Evolutionary conservation across 305 asterid species (phyloP), one percentile per base, ranked within the genome.

Genomic region (Nicotiana rustica): DNA sequence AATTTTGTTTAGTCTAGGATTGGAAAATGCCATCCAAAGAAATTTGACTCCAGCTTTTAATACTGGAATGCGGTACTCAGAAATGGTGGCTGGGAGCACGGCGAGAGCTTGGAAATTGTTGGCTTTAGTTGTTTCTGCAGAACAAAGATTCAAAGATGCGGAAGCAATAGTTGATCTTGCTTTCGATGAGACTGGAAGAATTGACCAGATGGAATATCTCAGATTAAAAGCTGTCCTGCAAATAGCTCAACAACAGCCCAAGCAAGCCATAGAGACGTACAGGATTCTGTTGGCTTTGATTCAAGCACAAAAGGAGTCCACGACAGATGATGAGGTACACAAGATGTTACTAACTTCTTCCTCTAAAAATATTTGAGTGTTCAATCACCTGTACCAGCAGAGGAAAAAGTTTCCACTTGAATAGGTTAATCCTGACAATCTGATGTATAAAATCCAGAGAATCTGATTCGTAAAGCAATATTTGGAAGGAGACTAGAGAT

Each of bases 261-360:
- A 93, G 87, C 97, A 90, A 84, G 98, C 99, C 10, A 91, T 92
- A 41, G 98, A 95, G 84, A 95, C 94, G 0, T 95, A 90, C 85
- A 84, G 91, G 88, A 83, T 93, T 86, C 83, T 94, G 90, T 92
- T 95, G 18, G 87, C 94, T 18, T 66, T 92, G 80, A 85, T 93
- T 83, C 98, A 89, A 86, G 93, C 95, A 9, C 90, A 88, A 57
- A 83, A 82, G 5, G 92, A 85, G 75, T 77, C 87, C 57, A 82
- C 75, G 36, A 25, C 60, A 38, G 57, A 76, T 33, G 38, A 83
- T 35, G 85, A 79, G 93, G 95, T 89, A 59, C 59, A 52, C 60
- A 62, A 1, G 38, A 10, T 67, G 18, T 62, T 17, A 49, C n/a
- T 17, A 0, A 55, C 61, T 29, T n/a, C 14, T 31, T 47, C 44